Evolutionary conservation across 2,329 filamentous ascomycete species (phyloP).

Genomic region (Drechmeria coniospora): DNA sequence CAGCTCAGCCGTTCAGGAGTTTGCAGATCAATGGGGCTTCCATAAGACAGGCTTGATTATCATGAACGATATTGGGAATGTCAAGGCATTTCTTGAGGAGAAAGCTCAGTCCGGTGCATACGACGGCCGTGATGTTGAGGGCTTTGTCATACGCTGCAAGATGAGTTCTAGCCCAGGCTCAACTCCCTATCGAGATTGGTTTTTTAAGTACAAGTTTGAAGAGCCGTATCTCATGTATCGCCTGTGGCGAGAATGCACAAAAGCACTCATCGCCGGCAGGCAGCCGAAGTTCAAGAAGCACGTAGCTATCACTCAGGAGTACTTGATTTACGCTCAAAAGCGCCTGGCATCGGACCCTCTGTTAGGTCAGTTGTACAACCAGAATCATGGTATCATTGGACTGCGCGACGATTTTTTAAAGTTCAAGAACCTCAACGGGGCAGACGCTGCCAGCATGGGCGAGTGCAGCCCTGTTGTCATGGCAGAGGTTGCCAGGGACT

Average conservation of each 20-base stretch:
- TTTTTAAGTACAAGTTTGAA: constrained; percentile 99
- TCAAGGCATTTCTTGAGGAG: constrained; percentile 67
- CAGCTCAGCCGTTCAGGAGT: constrained; percentile 67
- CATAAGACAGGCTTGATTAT: constrained; percentile 69
- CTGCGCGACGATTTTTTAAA: constrained; percentile 77
- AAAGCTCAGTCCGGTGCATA: constrained; percentile 82
- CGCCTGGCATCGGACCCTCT: constrained; percentile 53
- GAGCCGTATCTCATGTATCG: constrained; percentile 98
- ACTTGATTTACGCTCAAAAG: constrained; percentile 65
- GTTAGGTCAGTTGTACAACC: constrained; percentile 56
- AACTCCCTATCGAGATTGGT: constrained; percentile 72
- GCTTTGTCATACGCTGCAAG: constrained; percentile 89
- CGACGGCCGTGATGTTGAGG: constrained; percentile 84
- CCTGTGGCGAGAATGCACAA: constrained; percentile 96
- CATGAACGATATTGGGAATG: constrained; percentile 57
- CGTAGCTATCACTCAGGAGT: constrained; percentile 76
- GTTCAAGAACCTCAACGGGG: constrained; percentile 70
- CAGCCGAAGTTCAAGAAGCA: constrained; percentile 75
- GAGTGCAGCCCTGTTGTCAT: constrained; percentile 29
- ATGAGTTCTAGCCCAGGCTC: constrained; percentile 35
- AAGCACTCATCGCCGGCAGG: constrained; percentile 64
- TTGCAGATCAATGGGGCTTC: constrained; percentile 89
- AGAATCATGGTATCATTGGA: constrained; percentile 90
- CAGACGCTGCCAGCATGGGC: constrained; percentile 72
- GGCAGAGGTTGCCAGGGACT: constrained; percentile 44